Base-by-base conservation (phyloP, 805 yeast genomes). In the Ogataea philodendri region DNA sequence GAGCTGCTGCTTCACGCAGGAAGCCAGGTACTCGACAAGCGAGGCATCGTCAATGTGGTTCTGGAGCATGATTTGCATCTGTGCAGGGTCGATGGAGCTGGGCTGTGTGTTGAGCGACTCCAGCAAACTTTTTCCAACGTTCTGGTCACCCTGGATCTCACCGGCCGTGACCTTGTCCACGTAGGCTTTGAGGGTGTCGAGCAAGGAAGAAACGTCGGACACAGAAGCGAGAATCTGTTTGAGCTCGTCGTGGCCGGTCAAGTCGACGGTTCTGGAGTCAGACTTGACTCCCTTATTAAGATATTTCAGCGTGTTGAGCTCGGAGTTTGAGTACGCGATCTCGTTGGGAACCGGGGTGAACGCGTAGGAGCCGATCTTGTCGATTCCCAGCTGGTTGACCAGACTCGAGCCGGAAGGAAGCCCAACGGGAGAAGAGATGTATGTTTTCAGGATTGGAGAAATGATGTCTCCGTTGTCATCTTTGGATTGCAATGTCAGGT, bases 1-100 rank as follows among this genome's bases (percentile, higher is more conserved):
- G 46, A 85, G 72, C 66, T 87, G 96, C 45, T 87, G 83, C 66
- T 83, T 84, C 51, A 87, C 78, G 37, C 93, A 84, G 48, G 81
- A 78, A 39, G 95, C 81, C 62, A 87, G 71, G 57, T 81, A 84
- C 57, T 84, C 90, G 45, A 87, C 74, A 78, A 86, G 76, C 43
- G 84, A 69, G 26, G 86, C 78, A 52, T 87, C 95, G 60, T 84
- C 87, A 56, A 81, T 69, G 58, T 84, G 88, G 22, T 74, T 70
- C 55, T 76, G 77, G 69, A 85, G 78, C 44, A 78, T 70, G 45
- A 69, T 62, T 54, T 74, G 76, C 51, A 83, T 67, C 32, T 70
- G 69, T 28, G 72, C 76, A 44, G 69, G 51, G 44, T 74, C 69
- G 43, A 69, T 57, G 39, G 76, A 69, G 39, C 69, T 65, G 44